Conservation (phyloP, 1,284 basidiomycete genomes). For the Dichomitus squalens region DNA sequence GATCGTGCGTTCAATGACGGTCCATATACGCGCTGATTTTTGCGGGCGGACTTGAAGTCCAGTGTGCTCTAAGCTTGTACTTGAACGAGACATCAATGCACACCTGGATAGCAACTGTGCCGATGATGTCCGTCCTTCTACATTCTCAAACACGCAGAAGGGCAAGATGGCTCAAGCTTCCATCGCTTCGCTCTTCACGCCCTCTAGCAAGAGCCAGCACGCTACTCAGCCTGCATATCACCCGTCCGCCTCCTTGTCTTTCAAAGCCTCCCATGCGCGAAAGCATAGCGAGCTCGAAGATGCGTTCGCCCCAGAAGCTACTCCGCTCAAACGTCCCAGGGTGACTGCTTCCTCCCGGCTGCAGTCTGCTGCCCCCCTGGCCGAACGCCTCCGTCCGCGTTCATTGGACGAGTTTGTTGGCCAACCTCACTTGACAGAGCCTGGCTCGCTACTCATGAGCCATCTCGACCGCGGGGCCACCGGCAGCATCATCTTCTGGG, state of each 20-base stretch:
- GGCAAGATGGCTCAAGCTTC: slow-evolving; percentile 24
- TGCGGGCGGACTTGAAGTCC: slow-evolving; percentile 37
- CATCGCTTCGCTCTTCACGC: slow-evolving; percentile 36
- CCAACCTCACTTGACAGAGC: slow-evolving; percentile 61
- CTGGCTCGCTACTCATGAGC: slow-evolving; percentile 54
- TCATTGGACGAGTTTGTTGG: slow-evolving; percentile 69
- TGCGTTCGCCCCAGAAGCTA: slow-evolving; percentile 12
- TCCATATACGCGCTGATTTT: background rate
- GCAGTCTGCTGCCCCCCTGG: slow-evolving; percentile 52
- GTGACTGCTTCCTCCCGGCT: slow-evolving; percentile 32
- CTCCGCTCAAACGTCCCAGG: slow-evolving; percentile 31
- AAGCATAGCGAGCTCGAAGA: slow-evolving; percentile 34
- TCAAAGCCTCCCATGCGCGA: slow-evolving; percentile 21
- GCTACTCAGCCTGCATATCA: slow-evolving; percentile 2
- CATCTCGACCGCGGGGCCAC: slow-evolving; percentile 48
- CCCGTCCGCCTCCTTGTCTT: slow-evolving; percentile 12
- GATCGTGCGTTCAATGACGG: background rate
- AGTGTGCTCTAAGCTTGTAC: slow-evolving; percentile 44
- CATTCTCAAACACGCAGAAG: slow-evolving; percentile 11
- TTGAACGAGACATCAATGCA: slow-evolving; percentile 46
- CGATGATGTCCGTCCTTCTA: slow-evolving; percentile 21
- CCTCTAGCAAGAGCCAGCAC: slow-evolving; percentile 12
- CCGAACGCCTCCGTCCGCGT: slow-evolving; percentile 66
- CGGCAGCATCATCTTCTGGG: slow-evolving; percentile 77
- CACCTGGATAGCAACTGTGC: slow-evolving; percentile 51